Percentiles rank a stretch among this genome's conserved stretches.
phyloP scores from a whole-genome alignment of 805 yeast genomes.

The Huiozyma naganishii region DNA sequence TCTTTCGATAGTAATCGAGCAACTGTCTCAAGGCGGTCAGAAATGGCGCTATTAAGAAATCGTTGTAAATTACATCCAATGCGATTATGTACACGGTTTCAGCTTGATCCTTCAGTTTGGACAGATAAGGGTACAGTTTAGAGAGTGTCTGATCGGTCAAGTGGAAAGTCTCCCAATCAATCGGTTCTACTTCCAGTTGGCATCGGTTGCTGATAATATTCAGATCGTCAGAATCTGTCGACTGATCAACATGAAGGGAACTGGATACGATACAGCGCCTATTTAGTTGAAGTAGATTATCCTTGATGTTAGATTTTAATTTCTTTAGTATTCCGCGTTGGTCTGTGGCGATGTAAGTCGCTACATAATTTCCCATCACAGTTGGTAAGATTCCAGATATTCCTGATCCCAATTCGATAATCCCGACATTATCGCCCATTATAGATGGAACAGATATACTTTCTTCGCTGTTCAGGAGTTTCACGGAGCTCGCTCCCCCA shows the following conservation, averaged over 20 bases:
- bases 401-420: constrained; percentile 28
- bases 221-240: neutral
- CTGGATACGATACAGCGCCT: constrained; percentile 9
- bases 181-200: constrained; percentile 14
- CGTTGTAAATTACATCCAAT: constrained; percentile 30
- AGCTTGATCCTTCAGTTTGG: neutral
- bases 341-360: constrained; percentile 23
- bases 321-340: constrained; percentile 24
- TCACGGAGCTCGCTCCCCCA: neutral
- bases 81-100: constrained; percentile 19
- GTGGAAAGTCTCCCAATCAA: constrained; percentile 27
- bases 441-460: neutral
- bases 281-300: constrained; percentile 19
- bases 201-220: neutral
- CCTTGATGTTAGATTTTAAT: constrained; percentile 18
- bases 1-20: constrained; percentile 3
- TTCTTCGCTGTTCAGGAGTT: neutral
- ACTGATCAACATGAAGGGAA: constrained; percentile 3
- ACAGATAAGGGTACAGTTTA: constrained; percentile 3
- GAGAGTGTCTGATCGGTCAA: constrained; percentile 2
- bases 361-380: constrained; percentile 21
- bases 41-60: constrained; percentile 24
- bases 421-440: constrained; percentile 3
- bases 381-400: constrained; percentile 22
- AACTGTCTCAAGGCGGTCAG: constrained; percentile 16